Base-by-base conservation (phyloP, 129 eudicot species). In the Calendula officinalis region DNA sequence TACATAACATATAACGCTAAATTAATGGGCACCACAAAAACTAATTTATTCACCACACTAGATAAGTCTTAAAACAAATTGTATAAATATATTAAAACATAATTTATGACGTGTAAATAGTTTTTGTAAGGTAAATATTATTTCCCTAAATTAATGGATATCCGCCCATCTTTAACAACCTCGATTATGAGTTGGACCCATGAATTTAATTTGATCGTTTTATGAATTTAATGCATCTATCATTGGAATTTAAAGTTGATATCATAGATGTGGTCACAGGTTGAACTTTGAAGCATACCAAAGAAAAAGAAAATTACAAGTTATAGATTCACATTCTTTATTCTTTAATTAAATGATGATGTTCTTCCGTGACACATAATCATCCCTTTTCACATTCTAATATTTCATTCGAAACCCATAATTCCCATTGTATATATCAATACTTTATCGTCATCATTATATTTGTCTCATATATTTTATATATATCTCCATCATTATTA, bases 171-270 rank as follows among this genome's bases (percentile, higher is more conserved):
- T 17, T 71, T 27, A 48, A 33, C 68, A 33, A 50, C 60, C 39
- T 60, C 45, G 22, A 40, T 70, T 48, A 60, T 61, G 50, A 61
- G 15, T 14, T 61, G 76, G 76, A 11, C 56, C 75, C 56, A 71
- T 71, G 6, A 12, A 41, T 15, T 42, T 56, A 68, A 56, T 45
- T 40, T 36, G 44, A 10, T 56, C 45, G 38, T 69, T 56, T 34
- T 45, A 34, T 34, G 65, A 52, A 50, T 39, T 64, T 41, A 44
- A 62, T 71, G 55, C 38, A 40, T 62, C 41, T 12, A 62, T 72
- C 40, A 53, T 62, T 62, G 39, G 11, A 40, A 41, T 30, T 53
- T 16, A 53, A 51, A 33, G 70, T 51, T 11, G 61, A 65, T 32
- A 40, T 33, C 49, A 51, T 50, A 11, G 30, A 54, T 60, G 77